These are phyloP conservation scores for Striga hermonthica DNA, from an alignment of 305 asterid species.

Conservation along the genomic window DNA sequence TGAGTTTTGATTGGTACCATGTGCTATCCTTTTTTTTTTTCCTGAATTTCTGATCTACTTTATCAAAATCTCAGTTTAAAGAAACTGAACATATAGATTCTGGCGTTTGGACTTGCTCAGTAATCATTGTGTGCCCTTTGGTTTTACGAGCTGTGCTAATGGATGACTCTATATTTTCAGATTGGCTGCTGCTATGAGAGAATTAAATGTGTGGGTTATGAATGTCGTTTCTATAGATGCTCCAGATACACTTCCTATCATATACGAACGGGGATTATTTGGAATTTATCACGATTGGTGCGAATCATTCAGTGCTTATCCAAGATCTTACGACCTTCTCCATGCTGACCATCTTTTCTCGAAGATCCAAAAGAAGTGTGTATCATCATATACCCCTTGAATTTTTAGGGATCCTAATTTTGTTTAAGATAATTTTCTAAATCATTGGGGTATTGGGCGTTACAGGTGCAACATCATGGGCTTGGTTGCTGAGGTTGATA, in stretches of 20 bases:
- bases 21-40: background rate
- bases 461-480: slow-evolving; percentile 56
- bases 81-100: background rate
- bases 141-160: background rate
- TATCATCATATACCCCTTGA: background rate
- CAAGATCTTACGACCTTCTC: slow-evolving; percentile 8
- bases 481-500: slow-evolving; percentile 59
- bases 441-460: background rate
- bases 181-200: background rate
- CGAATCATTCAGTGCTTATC: background rate
- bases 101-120: background rate
- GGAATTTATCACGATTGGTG: slow-evolving; percentile 52
- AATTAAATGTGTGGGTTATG: slow-evolving; percentile 1
- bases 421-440: slow-evolving; percentile 10
- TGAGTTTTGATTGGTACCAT: slow-evolving; percentile 6
- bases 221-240: slow-evolving; percentile 2
- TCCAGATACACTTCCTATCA: slow-evolving; percentile 22
- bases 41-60: background rate
- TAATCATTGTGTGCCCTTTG: slow-evolving; percentile 4
- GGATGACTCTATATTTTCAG: background rate
- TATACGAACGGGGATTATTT: slow-evolving; percentile 30
- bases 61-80: background rate
- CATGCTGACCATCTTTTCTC: slow-evolving; percentile 6
- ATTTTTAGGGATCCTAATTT: background rate
- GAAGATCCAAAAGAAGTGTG: slow-evolving; percentile 51